phyloP scores from a whole-genome alignment of 805 yeast species.

The Yamadazyma kitorensis region DNA sequence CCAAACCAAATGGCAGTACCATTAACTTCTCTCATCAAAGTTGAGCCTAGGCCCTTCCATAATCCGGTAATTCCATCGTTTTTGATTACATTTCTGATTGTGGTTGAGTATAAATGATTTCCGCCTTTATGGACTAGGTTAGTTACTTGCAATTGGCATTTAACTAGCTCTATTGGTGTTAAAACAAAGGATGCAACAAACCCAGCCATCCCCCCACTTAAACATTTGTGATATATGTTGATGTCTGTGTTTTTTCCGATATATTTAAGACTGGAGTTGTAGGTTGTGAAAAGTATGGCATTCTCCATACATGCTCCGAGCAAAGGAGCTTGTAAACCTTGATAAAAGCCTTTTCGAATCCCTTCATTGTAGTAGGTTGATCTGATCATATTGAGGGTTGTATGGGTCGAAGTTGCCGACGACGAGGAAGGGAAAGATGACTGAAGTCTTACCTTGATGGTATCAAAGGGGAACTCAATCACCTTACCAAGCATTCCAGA shows the following conservation, averaged over 20 bases:
- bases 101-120: slow-evolving; percentile 29
- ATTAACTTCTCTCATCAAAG: slow-evolving; percentile 76
- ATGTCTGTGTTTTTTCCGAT: slow-evolving; percentile 20
- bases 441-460: slow-evolving; percentile 84
- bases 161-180: slow-evolving; percentile 90
- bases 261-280: slow-evolving; percentile 39
- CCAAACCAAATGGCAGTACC: slow-evolving; percentile 97
- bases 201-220: slow-evolving; percentile 83
- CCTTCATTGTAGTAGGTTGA: slow-evolving; percentile 71
- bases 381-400: slow-evolving; percentile 64
- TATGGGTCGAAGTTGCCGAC: slow-evolving; percentile 27
- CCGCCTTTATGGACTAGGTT: slow-evolving; percentile 18
- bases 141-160: slow-evolving; percentile 80
- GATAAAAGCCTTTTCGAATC: slow-evolving; percentile 65
- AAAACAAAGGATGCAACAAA: slow-evolving; percentile 75
- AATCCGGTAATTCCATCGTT: slow-evolving; percentile 66
- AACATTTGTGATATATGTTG: slow-evolving; percentile 44
- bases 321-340: slow-evolving; percentile 77
- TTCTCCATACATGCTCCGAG: slow-evolving; percentile 90
- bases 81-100: slow-evolving; percentile 36
- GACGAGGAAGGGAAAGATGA: slow-evolving; percentile 40
- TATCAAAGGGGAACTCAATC: slow-evolving; percentile 90
- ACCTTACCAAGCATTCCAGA: slow-evolving; percentile 84
- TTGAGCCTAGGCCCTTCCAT: slow-evolving; percentile 86
- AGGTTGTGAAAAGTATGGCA: slow-evolving; percentile 72